These are phyloP conservation scores for Saccharomyces hybrid DNA, from an alignment of 1,139 yeast species.

Conservation along the genomic window DNA sequence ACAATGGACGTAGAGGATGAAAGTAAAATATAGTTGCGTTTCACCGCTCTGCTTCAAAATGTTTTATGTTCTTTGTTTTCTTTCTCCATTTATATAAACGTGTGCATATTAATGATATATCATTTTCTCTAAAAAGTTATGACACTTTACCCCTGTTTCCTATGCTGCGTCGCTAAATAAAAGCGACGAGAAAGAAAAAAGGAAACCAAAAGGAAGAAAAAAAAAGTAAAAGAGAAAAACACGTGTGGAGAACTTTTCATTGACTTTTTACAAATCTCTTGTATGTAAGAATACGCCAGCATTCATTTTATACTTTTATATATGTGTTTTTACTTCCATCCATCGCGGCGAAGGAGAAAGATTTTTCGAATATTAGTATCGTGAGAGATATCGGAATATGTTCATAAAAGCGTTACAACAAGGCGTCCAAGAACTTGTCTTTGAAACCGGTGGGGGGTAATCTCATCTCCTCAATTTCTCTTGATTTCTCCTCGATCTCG, in stretches of 20 bases:
- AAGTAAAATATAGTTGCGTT: neutral
- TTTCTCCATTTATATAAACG: neutral
- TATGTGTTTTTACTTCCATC: neutral
- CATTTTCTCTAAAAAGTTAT: neutral
- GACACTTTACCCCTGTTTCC: neutral
- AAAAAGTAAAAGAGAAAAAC: neutral
- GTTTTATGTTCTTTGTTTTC: neutral
- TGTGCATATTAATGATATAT: neutral
- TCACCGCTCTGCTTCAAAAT: neutral
- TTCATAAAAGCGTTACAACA: slow-evolving; percentile 10
- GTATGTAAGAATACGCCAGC: neutral
- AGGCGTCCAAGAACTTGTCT: slow-evolving; percentile 22
- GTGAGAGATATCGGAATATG: neutral
- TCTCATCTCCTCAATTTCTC: slow-evolving; percentile 20
- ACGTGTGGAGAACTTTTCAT: neutral
- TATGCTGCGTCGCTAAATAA: neutral
- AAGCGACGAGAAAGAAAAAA: neutral
- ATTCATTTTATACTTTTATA: neutral
- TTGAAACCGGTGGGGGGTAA: slow-evolving; percentile 14
- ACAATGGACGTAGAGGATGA: neutral
- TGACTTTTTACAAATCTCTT: neutral
- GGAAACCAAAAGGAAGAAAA: neutral
- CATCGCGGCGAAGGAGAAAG: neutral
- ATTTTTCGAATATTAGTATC: neutral
- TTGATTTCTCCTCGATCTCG: slow-evolving; percentile 25